Base-by-base conservation (phyloP, 768 basidiomycete genomes). In the Tulasnella sp. region DNA sequence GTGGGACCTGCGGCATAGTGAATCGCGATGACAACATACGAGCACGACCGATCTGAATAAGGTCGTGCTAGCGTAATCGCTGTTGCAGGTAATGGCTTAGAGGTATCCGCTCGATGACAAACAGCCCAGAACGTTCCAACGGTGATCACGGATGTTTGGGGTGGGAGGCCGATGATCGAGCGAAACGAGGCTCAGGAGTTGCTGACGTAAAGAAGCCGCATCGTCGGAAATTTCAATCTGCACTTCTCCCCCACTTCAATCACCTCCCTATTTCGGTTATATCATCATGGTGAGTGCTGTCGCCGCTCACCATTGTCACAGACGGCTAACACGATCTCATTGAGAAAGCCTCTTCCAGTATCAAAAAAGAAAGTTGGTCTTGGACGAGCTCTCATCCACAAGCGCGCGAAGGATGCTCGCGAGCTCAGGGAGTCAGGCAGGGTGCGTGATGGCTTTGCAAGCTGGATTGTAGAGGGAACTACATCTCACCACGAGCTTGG, bases 301-400 rank as follows among this genome's bases (percentile, higher is more conserved):
- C 24, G 12, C n/a, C 60, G 22, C 7, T 3, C 28, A 1, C 2
- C 60, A 64, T 64, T 8, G 60, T 50, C 48, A 18, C 22, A 22
- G 60, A 64, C n/a, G 14, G 60, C 60, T 64, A 24, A 64, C 9
- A 16, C 12, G n/a, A 28, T 24, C 28, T 64, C n/a, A 28, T 31
- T 64, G 60, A 18, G 22, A 31, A n/a, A 64, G 60, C n/a, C n/a
- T 64, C 60, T 64, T 64, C 60, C 60, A 31, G 60, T 64, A 31
- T 64, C 60, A 28, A 85, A 85, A 79, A 84, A 84, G 50, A 80
- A 83, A 75, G 82, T 92, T 82, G 98, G 98, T 20, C 89, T 99
- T 40, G 98, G 98, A 46, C 90, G 95, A 81, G 97, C 98, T 40
- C 96, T 99, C 85, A 98, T 98, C 85, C 99, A 99, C 84, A 92